Evolutionary conservation across 2,329 filamentous ascomycete genomes (phyloP).

Genomic region (Apiospora koreana): DNA sequence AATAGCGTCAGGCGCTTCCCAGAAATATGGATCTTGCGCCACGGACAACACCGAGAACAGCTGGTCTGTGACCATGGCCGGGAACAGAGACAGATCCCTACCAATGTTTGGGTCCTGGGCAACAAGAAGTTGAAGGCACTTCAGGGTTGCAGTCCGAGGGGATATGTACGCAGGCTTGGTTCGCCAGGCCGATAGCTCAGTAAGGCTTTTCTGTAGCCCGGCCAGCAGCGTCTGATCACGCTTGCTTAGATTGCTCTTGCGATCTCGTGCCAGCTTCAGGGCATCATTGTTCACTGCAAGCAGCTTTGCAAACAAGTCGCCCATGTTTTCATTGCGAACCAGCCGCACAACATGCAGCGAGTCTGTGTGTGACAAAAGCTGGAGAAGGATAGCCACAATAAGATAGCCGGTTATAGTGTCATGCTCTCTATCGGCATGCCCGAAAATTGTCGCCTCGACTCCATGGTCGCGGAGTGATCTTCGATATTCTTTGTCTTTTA

Average conservation of each 20-base stretch:
- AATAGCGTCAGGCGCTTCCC: slow-evolving; percentile 36
- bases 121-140: slow-evolving; percentile 61
- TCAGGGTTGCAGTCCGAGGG: slow-evolving; percentile 64
- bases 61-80: slow-evolving; percentile 46
- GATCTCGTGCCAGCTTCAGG: slow-evolving; percentile 60
- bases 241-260: slow-evolving; percentile 69
- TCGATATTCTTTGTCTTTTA: slow-evolving; percentile 63
- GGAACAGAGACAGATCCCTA: slow-evolving; percentile 50
- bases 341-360: slow-evolving; percentile 61
- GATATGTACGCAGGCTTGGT: slow-evolving; percentile 54
- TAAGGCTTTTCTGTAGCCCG: slow-evolving; percentile 54
- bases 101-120: slow-evolving; percentile 50
- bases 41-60: slow-evolving; percentile 48
- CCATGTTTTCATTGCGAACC: slow-evolving; percentile 55
- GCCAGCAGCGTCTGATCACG: slow-evolving; percentile 58
- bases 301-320: slow-evolving; percentile 56
- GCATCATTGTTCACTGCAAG: slow-evolving; percentile 58
- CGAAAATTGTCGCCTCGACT: slow-evolving; percentile 68
- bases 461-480: slow-evolving; percentile 74
- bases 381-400: slow-evolving; percentile 63
- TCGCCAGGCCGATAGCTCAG: slow-evolving; percentile 62
- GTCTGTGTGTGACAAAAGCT: slow-evolving; percentile 61
- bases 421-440: slow-evolving; percentile 57
- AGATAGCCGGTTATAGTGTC: slow-evolving; percentile 65
- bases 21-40: slow-evolving; percentile 34